Base-by-base conservation (phyloP, 2,329 filamentous ascomycete species). In the Alternaria angustiovoidea region DNA sequence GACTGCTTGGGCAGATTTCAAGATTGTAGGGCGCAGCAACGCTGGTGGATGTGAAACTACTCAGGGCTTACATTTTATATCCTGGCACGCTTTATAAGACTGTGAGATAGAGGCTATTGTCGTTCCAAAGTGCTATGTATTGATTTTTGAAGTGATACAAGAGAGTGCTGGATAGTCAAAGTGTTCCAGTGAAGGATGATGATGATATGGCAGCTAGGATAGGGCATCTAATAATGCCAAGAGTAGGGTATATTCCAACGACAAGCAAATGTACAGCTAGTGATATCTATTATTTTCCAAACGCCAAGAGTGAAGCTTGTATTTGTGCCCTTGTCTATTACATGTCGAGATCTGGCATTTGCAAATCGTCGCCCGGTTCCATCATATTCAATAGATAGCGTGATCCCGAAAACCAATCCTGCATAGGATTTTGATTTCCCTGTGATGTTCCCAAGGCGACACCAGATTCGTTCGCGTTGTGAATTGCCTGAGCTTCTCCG, bases 371-470 rank as follows among this genome's bases (percentile, higher is more conserved):
- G 18, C 67, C 65, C 2, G 62, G 70, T 41, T 91, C 88, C 71
- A 90, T 74, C 57, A 90, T 70, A 0, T 86, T 87, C 80, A 90
- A 84, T 79, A 91, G 86, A 67, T 89, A 88, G 55, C 85, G 82
- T 60, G 87, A 90, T 1, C 88, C 87, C 4, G 86, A 87, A 66
- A 89, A 90, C 88, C 88, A 90, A 62, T 89, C 87, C 2, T 86
- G 85, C 60, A 90, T 75, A 46, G 68, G 54, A 32, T 87, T 84
- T 32, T 82, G 77, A 61, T 57, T 59, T 2, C 57, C 62, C n/a
- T 53, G 46, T n/a, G 63, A 51, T 11, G 54, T 28, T 20, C 46
- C 47, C 28, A 66, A 64, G 1, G 65, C 65, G 6, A 58, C 46
- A 7, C 57, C 54, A 16, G 49, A 14, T 2, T 47, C 53, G 7